A percentile compares a stretch with the other conserved stretches of the same genome.
Evolutionary conservation across 2,329 filamentous ascomycete species (phyloP).

Genomic region (Penicillium concentricum): DNA sequence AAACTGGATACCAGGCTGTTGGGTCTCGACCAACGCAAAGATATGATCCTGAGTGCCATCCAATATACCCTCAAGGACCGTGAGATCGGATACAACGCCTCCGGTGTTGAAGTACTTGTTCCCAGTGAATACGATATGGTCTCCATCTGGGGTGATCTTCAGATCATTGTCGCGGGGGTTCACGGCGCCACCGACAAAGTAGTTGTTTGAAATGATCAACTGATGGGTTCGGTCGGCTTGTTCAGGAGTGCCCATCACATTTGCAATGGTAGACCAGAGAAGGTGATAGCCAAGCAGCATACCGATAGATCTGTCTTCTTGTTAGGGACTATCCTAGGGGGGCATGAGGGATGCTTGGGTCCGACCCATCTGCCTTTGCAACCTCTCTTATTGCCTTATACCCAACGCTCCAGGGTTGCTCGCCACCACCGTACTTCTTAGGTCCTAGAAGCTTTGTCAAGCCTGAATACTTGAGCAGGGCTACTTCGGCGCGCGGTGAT

Average conservation of each 20-base stretch:
- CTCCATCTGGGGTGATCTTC: slow-evolving; percentile 55
- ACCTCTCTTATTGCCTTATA: slow-evolving; percentile 63
- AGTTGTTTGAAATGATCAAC: slow-evolving; percentile 62
- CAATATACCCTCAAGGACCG: slow-evolving; percentile 63
- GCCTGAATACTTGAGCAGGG: slow-evolving; percentile 53
- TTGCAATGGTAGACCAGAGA: slow-evolving; percentile 62
- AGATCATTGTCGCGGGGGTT: slow-evolving; percentile 65
- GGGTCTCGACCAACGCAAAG: slow-evolving; percentile 60
- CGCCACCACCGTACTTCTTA: slow-evolving; percentile 53
- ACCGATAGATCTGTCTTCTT: slow-evolving; percentile 52
- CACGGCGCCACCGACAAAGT: slow-evolving; percentile 65
- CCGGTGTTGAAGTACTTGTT: slow-evolving; percentile 68
- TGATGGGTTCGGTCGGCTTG: slow-evolving; percentile 59
- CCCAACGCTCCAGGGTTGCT: slow-evolving; percentile 54
- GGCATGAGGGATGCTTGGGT: neutral
- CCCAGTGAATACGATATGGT: slow-evolving; percentile 59
- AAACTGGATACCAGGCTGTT: slow-evolving; percentile 56
- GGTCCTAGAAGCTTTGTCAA: slow-evolving; percentile 53
- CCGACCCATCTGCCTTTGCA: slow-evolving; percentile 61
- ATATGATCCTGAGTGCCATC: slow-evolving; percentile 60
- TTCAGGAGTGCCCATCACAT: slow-evolving; percentile 59
- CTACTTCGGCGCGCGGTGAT: slow-evolving; percentile 52
- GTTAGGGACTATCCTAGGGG: neutral
- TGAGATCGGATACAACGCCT: slow-evolving; percentile 64
- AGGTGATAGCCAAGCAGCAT: slow-evolving; percentile 67